These are phyloP conservation scores for Termitomyces sp. DNA, from an alignment of 768 basidiomycete genomes.

Conservation along the genomic window DNA sequence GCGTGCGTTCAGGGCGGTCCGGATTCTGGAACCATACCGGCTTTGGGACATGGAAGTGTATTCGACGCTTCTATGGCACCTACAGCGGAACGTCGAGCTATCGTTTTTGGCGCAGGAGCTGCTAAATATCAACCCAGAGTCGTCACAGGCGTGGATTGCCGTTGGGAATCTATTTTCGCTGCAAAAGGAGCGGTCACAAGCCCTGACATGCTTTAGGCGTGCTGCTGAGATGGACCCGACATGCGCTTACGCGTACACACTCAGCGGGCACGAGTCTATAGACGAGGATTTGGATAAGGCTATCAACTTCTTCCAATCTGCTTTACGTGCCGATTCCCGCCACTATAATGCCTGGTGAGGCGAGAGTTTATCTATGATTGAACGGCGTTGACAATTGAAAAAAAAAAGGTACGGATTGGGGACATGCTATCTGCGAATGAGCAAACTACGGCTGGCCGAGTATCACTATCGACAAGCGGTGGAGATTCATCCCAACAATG, in stretches of 20 bases:
- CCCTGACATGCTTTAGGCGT: conserved; percentile 90
- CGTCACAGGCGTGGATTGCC: conserved; percentile 92
- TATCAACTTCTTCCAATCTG: conserved; percentile 87
- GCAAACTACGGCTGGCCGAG: conserved; percentile 90
- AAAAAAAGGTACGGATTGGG: conserved; percentile 93
- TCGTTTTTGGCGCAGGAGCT: conserved; percentile 94
- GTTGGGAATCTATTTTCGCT: conserved; percentile 95
- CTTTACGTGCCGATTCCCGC: conserved; percentile 85
- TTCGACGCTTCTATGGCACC: conserved; percentile 95
- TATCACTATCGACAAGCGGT: conserved; percentile 94
- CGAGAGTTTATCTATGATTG: conserved; percentile 19
- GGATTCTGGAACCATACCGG: conserved; percentile 86
- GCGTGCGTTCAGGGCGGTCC: conserved; percentile 80
- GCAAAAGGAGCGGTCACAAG: conserved; percentile 91
- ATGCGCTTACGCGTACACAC: conserved; percentile 93
- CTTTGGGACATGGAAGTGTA: conserved; percentile 94
- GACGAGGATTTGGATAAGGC: conserved; percentile 95
- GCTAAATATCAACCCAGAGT: conserved; percentile 77
- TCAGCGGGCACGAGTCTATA: conserved; percentile 95
- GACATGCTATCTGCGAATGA: conserved; percentile 92
- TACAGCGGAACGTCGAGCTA: conserved; percentile 78
- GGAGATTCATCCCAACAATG: conserved; percentile 91
- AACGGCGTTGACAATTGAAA: conserved; percentile 2
- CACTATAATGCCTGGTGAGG: conserved; percentile 98
- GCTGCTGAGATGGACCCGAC: conserved; percentile 86